These are phyloP conservation scores for Lodderomyces jiufengensis DNA, from an alignment of 1,139 yeast genomes.

Conservation along the genomic window DNA sequence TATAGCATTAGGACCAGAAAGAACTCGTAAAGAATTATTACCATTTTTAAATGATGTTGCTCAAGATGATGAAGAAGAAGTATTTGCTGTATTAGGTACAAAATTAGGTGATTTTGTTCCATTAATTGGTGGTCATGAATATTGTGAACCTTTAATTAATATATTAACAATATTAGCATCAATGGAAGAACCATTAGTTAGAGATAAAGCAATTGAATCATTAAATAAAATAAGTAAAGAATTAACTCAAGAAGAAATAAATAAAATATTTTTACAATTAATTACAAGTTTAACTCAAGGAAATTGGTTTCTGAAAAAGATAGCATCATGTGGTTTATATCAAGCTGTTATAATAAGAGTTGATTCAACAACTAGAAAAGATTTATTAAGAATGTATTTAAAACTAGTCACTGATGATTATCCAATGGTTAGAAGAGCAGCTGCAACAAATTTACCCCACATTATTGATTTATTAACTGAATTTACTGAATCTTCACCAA, in stretches of 20 bases:
- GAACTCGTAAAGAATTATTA: conserved; percentile 83
- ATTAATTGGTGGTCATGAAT: conserved; percentile 76
- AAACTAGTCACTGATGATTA: conserved; percentile 85
- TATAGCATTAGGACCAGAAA: conserved; percentile 88
- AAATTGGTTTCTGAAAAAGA: conserved; percentile 93
- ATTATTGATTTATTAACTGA: conserved; percentile 58
- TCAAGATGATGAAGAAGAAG: conserved; percentile 98
- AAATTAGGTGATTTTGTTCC: conserved; percentile 88
- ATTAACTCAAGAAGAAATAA: conserved; percentile 64
- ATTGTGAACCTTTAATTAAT: conserved; percentile 74
- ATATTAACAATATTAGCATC: conserved; percentile 87
- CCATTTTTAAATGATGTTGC: conserved; percentile 88
- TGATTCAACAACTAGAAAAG: conserved; percentile 50
- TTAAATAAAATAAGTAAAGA: conserved; percentile 67
- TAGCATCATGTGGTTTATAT: conserved; percentile 88
- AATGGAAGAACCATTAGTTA: conserved; percentile 95
- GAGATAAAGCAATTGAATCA: conserved; percentile 91
- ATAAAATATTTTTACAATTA: conserved; percentile 66
- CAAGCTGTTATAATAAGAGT: conserved; percentile 67
- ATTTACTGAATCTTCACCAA: conserved; percentile 22
- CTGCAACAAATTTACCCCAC: conserved; percentile 78
- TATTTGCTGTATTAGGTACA: conserved; percentile 87
- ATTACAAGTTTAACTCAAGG: conserved; percentile 78
- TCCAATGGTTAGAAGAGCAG: conserved; percentile 97
- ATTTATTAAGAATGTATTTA: conserved; percentile 62